Conservation (phyloP, 257 asterid genomes). For the Ballota nigra region DNA sequence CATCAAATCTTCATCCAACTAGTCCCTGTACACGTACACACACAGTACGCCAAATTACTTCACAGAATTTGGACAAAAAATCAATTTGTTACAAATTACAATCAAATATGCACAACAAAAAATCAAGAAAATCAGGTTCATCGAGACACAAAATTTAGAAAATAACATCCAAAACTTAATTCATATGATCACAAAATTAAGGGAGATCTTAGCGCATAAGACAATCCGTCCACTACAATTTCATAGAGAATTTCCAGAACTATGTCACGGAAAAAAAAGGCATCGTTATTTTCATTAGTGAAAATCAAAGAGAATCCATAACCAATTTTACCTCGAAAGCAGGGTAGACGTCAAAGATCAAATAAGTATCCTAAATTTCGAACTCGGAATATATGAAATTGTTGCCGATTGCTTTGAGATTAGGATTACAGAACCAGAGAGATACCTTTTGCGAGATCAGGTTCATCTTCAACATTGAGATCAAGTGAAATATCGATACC, state of each 20-base stretch:
- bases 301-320: background rate
- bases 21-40: too few relatives aligned
- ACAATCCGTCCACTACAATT: background rate
- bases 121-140: too few relatives aligned
- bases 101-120: too few relatives aligned
- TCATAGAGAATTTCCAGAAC: background rate
- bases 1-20: too few relatives aligned
- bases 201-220: background rate
- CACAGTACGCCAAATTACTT: too few relatives aligned
- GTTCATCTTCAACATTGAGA: too few relatives aligned
- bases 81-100: too few relatives aligned
- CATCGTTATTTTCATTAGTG: background rate
- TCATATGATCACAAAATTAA: conserved; percentile 11
- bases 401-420: background rate
- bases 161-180: background rate
- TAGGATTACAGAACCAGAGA: conserved; percentile 28
- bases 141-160: conserved; percentile 8
- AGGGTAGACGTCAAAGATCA: conserved; percentile 10
- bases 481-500: too few relatives aligned
- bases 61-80: too few relatives aligned
- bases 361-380: conserved; percentile 7
- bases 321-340: conserved; percentile 23
- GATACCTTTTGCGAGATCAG: too few relatives aligned
- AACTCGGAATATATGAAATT: background rate
- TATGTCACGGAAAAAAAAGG: background rate